phyloP scores from a whole-genome alignment of 148 eudicot genomes.

The Cornus suecica region DNA sequence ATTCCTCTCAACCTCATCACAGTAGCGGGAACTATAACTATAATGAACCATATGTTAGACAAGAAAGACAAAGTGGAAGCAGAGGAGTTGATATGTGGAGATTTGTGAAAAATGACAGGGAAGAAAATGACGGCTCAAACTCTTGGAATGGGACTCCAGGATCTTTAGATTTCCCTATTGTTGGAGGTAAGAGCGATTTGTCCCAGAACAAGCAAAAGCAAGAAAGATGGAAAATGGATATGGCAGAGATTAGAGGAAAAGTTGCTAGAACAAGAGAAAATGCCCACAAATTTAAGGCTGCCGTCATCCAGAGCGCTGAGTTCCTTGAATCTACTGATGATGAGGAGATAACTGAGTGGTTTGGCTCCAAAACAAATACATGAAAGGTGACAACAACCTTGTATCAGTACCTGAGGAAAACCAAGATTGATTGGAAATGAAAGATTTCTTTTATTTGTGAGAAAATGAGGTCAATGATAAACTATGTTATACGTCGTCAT shows the following conservation, averaged over 20 bases:
- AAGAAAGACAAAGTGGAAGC: slow-evolving; percentile 10
- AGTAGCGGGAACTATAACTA: too few species aligned
- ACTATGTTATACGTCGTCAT: too few species aligned
- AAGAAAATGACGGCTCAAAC: slow-evolving; percentile 6
- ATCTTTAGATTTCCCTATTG: slow-evolving; percentile 30
- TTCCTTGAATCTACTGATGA: slow-evolving; percentile 18
- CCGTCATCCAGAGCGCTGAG: neutral
- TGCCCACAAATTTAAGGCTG: slow-evolving; percentile 12
- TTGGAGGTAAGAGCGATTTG: slow-evolving; percentile 39
- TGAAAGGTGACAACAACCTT: neutral
- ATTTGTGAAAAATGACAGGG: slow-evolving; percentile 23
- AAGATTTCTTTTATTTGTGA: too few species aligned
- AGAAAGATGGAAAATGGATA: slow-evolving; percentile 32
- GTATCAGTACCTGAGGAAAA: neutral
- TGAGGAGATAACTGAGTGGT: slow-evolving; percentile 47
- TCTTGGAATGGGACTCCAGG: slow-evolving; percentile 7
- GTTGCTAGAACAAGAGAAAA: slow-evolving; percentile 12
- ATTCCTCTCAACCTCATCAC: slow-evolving; percentile 10
- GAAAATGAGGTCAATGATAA: neutral
- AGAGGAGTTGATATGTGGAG: slow-evolving; percentile 9
- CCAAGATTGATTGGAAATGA: neutral
- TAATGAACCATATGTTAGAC: too few species aligned
- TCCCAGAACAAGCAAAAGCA: slow-evolving; percentile 19
- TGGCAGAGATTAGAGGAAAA: slow-evolving; percentile 17
- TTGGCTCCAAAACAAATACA: slow-evolving; percentile 16